A percentile compares a stretch with the other conserved stretches of the same genome.
These are phyloP conservation scores for Chamaenerion angustifolium DNA, from an alignment of 345 rosid genomes.

Conservation along the genomic window DNA sequence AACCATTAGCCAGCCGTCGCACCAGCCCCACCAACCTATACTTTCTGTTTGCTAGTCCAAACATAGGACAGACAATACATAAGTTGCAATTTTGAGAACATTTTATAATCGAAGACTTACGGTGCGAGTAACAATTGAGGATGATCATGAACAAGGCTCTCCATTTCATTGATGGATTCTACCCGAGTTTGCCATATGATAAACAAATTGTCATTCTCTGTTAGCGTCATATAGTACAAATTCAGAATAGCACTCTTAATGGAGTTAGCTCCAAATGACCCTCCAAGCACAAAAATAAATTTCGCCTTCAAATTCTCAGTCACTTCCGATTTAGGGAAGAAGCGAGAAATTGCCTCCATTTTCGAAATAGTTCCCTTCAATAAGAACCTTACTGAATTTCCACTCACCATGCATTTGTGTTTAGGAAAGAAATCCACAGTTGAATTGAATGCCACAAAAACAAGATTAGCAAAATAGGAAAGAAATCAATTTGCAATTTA, in stretches of 20 bases:
- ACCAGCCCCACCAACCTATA: too few species aligned
- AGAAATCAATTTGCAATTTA: slow-evolving; percentile 53
- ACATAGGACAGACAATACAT: too few species aligned
- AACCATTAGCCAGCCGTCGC: too few species aligned
- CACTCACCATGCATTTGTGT: slow-evolving; percentile 46
- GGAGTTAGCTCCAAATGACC: slow-evolving; percentile 65
- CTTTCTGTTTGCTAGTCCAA: too few species aligned
- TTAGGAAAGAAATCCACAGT: slow-evolving; percentile 49
- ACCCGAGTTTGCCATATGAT: slow-evolving; percentile 86
- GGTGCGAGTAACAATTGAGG: slow-evolving; percentile 45
- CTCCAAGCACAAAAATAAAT: slow-evolving; percentile 65
- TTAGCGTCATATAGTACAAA: slow-evolving; percentile 43
- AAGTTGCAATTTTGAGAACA: too few species aligned
- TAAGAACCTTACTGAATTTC: slow-evolving; percentile 61
- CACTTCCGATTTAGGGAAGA: slow-evolving; percentile 27
- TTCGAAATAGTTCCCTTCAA: slow-evolving; percentile 28
- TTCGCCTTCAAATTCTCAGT: slow-evolving; percentile 26
- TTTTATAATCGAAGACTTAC: too few species aligned
- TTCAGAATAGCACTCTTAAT: slow-evolving; percentile 68
- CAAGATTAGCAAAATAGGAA: slow-evolving; percentile 43
- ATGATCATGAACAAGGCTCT: slow-evolving; percentile 66
- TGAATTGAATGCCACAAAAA: slow-evolving; percentile 62
- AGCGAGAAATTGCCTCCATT: slow-evolving; percentile 32
- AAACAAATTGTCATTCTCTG: slow-evolving; percentile 50
- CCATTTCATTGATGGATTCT: slow-evolving; percentile 72